Percentiles rank a stretch among this genome's conserved stretches.
phyloP scores from a whole-genome alignment of 306 rosid genomes.

The Ochetophila trinervis region DNA sequence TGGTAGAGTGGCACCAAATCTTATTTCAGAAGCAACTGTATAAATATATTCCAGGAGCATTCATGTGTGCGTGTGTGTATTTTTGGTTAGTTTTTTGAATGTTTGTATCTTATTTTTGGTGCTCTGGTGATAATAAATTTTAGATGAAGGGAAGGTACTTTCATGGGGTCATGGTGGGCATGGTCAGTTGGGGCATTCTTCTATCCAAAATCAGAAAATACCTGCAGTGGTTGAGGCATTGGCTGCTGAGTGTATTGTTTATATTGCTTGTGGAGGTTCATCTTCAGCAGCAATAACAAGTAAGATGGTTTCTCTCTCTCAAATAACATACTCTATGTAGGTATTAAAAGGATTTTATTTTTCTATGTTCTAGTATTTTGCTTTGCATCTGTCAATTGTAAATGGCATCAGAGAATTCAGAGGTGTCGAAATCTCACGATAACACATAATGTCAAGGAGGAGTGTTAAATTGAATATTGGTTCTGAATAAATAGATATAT shows the following conservation, averaged over 20 bases:
- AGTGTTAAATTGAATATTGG: too few relatives aligned
- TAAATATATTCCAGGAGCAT: not conserved
- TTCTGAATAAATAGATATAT: too few relatives aligned
- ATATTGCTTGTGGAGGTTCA: slow-evolving; percentile 83
- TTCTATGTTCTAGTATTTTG: too few relatives aligned
- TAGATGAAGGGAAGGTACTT: slow-evolving; percentile 86
- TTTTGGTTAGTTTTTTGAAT: slow-evolving; percentile 1
- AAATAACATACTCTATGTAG: not conserved
- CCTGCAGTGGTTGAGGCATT: slow-evolving; percentile 68
- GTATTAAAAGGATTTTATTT: not conserved
- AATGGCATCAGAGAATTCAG: too few relatives aligned
- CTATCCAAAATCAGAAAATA: slow-evolving; percentile 55
- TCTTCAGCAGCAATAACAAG: slow-evolving; percentile 89
- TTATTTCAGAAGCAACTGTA: slow-evolving; percentile 4
- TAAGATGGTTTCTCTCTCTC: slow-evolving; percentile 21
- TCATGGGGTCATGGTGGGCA: slow-evolving; percentile 98
- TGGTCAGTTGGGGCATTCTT: slow-evolving; percentile 91
- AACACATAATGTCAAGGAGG: too few relatives aligned
- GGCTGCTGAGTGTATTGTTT: slow-evolving; percentile 44
- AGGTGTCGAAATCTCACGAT: too few relatives aligned
- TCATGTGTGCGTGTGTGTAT: not conserved
- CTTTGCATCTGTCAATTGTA: too few relatives aligned
- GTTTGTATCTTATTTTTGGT: slow-evolving; percentile 8
- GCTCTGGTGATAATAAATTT: slow-evolving; percentile 22
- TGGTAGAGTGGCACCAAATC: slow-evolving; percentile 41